A percentile compares a stretch with the other conserved stretches of the same genome.
phyloP scores from a whole-genome alignment of 2,329 filamentous ascomycete genomes.

The Beauveria australis region DNA sequence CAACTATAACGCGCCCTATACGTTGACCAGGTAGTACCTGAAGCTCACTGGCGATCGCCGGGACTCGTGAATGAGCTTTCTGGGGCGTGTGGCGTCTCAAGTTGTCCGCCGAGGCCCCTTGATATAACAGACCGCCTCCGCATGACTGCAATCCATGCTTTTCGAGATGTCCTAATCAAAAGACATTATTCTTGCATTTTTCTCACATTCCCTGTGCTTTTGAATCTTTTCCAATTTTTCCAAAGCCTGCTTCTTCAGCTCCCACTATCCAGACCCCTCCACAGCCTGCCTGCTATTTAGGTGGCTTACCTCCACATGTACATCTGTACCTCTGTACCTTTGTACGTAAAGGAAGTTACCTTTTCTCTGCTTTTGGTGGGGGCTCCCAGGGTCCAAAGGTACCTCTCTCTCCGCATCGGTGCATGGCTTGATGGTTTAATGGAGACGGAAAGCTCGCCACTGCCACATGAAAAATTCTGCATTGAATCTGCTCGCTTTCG shows the following conservation, averaged over 20 bases:
- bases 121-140: background rate
- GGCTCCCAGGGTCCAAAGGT: background rate
- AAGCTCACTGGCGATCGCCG: background rate
- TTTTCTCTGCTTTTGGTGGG: background rate
- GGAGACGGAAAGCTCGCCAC: background rate
- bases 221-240: background rate
- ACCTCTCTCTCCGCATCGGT: background rate
- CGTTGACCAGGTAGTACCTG: background rate
- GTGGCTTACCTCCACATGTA: background rate
- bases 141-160: constrained; percentile 1
- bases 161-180: background rate
- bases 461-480: background rate
- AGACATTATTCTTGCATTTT: background rate
- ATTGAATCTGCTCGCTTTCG: no score
- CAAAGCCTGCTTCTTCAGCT: background rate
- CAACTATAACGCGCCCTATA: background rate
- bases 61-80: background rate
- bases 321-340: no score
- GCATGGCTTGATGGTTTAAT: background rate
- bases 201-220: background rate
- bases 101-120: background rate
- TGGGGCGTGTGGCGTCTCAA: constrained; percentile 10
- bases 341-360: background rate
- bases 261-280: background rate
- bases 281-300: background rate